Evolutionary conservation across 768 basidiomycete species (phyloP).

Genomic region (Leccinum incarnatum): DNA sequence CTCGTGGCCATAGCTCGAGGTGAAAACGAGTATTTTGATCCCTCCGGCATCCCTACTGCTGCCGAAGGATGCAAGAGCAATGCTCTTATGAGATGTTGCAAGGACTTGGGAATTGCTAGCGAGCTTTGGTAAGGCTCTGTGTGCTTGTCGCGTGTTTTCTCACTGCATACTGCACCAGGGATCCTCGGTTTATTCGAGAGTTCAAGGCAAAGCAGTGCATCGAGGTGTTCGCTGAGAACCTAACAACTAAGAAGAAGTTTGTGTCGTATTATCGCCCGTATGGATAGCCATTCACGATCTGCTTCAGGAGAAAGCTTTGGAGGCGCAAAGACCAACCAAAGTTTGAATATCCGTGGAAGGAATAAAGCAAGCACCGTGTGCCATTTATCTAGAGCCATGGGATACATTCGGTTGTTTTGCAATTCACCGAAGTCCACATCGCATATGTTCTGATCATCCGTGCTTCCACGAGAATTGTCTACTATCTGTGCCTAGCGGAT

Average conservation of each 20-base stretch:
- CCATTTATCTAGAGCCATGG: not conserved
- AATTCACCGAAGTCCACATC: not conserved
- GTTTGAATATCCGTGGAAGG: constrained; percentile 88
- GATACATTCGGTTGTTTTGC: not conserved
- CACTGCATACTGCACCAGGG: constrained; percentile 48
- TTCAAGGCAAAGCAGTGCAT: constrained; percentile 84
- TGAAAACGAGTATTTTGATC: constrained; percentile 96
- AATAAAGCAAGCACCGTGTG: constrained; percentile 36
- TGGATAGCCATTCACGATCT: constrained; percentile 5
- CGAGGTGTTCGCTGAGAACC: constrained; percentile 84
- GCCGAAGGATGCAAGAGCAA: constrained; percentile 96
- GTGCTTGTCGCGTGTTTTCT: not conserved
- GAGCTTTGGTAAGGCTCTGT: constrained; percentile 75
- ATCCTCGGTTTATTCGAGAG: constrained; percentile 91
- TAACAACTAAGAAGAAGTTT: constrained; percentile 87
- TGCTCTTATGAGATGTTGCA: constrained; percentile 96
- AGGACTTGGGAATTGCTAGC: constrained; percentile 93
- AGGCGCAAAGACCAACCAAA: constrained; percentile 82
- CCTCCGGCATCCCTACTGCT: constrained; percentile 86
- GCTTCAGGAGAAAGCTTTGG: constrained; percentile 83
- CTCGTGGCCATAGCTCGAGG: constrained; percentile 89
- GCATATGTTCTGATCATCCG: not conserved
- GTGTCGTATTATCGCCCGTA: constrained; percentile 28
- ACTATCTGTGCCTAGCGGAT: not conserved
- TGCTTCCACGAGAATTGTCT: not conserved